Evolutionary conservation across 2,329 filamentous ascomycete species (phyloP), one percentile per base, ranked within the genome.

Genomic region (Juglanconis sp.): DNA sequence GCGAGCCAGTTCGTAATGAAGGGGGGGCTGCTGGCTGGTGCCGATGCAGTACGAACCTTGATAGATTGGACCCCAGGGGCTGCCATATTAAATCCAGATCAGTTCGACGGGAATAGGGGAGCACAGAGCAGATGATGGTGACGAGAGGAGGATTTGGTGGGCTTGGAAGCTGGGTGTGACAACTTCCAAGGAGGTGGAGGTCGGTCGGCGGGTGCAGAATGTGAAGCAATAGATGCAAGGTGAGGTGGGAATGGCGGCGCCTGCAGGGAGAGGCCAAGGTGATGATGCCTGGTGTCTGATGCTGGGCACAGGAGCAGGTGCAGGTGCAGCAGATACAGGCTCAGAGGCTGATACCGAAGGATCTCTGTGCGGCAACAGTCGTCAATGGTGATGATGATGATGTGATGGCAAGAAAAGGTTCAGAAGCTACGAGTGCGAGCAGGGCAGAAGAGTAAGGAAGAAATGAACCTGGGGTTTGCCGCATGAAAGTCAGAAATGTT

Each of bases 51-150:
- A 74, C 81, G 68, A 80, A 95, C 92, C 91, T 96, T 96, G 74
- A 96, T 80, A 69, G 91, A 96, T 80, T 96, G 91, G 72, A 93
- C 94, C 71, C 90, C 90, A 64, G 88, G 89, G 76, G 89, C 87
- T 71, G 90, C 89, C 84, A 94, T 94, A 82, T 85, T 89, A 66
- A 67, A 65, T 69, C 55, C 62, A 56, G 56, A 60, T 62, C 7
- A 32, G 40, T 15, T 50, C 57, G 35, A 54, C 47, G 42, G n/a
- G n/a, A 30, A 17, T 35, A 52, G 50, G 52, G 42, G 42, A 56
- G 42, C 9, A 57, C 57, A 44, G 42, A 13, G 54, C 40, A 38
- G 60, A 44, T 61, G 60, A 60, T 61, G 56, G 51, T 56, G 54
- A 48, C 35, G 50, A 32, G 32, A 48, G 53, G 53, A 35, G 44